These are phyloP conservation scores for Gnetum montanum DNA, from an alignment of 75 land plant species.

Conservation along the genomic window DNA sequence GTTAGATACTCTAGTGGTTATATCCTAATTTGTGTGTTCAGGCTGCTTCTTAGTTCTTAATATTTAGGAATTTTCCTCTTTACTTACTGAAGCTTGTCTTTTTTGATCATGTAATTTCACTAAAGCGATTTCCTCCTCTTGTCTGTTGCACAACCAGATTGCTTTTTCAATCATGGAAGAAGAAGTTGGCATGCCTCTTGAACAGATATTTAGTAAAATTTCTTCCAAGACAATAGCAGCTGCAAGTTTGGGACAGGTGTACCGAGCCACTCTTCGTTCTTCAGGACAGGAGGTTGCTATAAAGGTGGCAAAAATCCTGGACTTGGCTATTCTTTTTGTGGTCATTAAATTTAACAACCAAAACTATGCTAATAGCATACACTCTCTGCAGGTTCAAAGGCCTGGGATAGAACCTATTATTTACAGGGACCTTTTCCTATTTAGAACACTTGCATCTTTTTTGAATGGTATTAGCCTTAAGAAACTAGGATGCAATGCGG, in stretches of 20 bases:
- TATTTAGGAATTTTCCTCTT: too few relatives aligned
- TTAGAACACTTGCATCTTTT: constrained; percentile 89
- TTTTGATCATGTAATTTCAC: too few relatives aligned
- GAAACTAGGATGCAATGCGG: constrained; percentile 96
- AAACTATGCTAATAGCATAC: too few relatives aligned
- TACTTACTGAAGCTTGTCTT: too few relatives aligned
- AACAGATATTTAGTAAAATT: constrained; percentile 80
- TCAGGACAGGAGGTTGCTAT: constrained; percentile 94
- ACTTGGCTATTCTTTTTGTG: background rate
- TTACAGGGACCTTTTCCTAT: constrained; percentile 89
- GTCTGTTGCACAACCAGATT: constrained; percentile 26
- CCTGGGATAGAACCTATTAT: constrained; percentile 94
- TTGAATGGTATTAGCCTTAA: constrained; percentile 89
- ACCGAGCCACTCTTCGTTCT: constrained; percentile 75
- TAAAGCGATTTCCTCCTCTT: too few relatives aligned
- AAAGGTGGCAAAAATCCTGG: constrained; percentile 50
- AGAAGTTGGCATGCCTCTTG: constrained; percentile 80
- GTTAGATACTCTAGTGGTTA: background rate
- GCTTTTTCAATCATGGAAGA: constrained; percentile 89
- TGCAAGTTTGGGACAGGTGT: constrained; percentile 96
- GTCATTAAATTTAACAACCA: background rate
- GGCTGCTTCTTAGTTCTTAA: too few relatives aligned
- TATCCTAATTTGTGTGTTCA: background rate
- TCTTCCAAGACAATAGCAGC: constrained; percentile 89
- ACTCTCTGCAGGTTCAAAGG: constrained; percentile 87